Conservation (phyloP, 495 filamentous ascomycete species). For the Aspergillus taichungensis region DNA sequence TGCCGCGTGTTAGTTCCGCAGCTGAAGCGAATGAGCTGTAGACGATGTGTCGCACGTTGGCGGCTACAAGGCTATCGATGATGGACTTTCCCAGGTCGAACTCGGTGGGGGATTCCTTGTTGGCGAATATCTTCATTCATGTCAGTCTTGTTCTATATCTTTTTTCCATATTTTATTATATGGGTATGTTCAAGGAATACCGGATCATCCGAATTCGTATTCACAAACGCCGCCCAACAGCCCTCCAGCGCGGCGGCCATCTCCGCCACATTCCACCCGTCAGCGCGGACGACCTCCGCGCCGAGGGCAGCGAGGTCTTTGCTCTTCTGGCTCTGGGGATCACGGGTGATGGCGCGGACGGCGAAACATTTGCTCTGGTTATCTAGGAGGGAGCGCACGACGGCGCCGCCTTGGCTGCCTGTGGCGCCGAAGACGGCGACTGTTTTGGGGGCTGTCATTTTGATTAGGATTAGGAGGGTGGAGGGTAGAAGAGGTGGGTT, state of each 20-base stretch:
- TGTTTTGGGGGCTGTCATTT: too few species aligned
- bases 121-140: not conserved
- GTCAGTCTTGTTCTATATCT: not conserved
- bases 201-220: not conserved
- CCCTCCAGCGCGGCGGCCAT: not conserved
- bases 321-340: not conserved
- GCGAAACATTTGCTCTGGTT: not conserved
- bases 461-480: too few species aligned
- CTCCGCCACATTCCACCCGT: not conserved
- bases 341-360: not conserved
- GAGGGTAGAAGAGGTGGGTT: too few species aligned
- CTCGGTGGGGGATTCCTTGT: too few species aligned
- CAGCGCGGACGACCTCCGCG: not conserved
- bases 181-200: not conserved
- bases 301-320: not conserved
- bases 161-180: not conserved
- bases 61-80: too few species aligned
- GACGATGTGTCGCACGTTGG: too few species aligned
- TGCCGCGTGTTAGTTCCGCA: too few species aligned
- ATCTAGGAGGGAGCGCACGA: not conserved
- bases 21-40: too few species aligned
- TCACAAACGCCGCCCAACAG: not conserved
- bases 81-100: too few species aligned
- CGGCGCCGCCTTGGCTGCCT: not conserved
- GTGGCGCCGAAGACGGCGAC: too few species aligned